Evolutionary conservation across 2,329 filamentous ascomycete genomes (phyloP), one percentile per base, ranked within the genome.

Genomic region (Xenoacremonium recifei): DNA sequence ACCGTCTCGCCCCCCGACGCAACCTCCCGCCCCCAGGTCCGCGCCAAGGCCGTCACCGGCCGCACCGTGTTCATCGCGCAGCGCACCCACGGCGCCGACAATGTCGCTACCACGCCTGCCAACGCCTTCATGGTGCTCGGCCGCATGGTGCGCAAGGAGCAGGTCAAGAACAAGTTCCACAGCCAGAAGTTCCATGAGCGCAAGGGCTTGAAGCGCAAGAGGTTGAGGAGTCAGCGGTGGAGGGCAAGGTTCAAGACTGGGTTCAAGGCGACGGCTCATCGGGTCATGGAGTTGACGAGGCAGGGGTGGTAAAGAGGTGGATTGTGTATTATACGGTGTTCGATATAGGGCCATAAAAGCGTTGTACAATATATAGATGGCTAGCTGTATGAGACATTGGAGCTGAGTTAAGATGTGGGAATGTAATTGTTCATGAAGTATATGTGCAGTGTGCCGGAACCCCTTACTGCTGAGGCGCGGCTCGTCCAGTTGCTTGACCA

Each of bases 161-260:
- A 66, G 32, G 68, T 93, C 37, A 71, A 66, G 51, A 44, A 36
- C 3, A 82, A 89, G 54, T 71, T 71, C 39, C 62, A 65, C 16
- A 62, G 55, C 49, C 88, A 93, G 67, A 72, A 73, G 49, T 88
- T 81, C 57, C 85, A 95, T 64, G 88, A 93, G 72, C 71, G 89
- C 35, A 76, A 77, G 0, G 89, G 88, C 3, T 57, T 89, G 57
- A 89, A 87, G 77, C 76, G 84, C 65, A 95, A 93, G 80, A 77
- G 88, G 57, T 66, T 89, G 53, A 72, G 70, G 63, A 82, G 79
- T 45, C 72, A 84, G 71, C 73, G 87, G 47, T 90, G 86, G 84
- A 75, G 79, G 62, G 68, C 53, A 49, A 77, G 80, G 45, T 93
- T 92, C 67, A 82, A 79, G 72, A 62, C 64, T 21, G 84, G 82